These are phyloP conservation scores for Mycogone perniciosa DNA, from an alignment of 2,329 filamentous ascomycete genomes.

Conservation along the genomic window DNA sequence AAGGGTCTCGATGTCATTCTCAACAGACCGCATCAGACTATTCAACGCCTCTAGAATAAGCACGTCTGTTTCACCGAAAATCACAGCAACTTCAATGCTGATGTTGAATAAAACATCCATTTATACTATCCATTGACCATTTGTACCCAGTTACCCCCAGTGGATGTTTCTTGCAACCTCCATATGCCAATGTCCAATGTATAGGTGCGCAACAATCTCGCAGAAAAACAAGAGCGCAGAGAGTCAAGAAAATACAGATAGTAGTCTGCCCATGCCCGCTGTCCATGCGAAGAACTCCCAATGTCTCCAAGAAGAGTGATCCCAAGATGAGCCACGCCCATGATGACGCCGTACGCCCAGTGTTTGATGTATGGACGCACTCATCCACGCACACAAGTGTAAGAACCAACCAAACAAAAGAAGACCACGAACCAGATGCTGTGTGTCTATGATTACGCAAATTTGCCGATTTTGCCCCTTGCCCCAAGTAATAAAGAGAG, in stretches of 20 bases:
- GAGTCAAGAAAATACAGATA: constrained; percentile 1
- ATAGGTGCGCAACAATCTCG: neutral
- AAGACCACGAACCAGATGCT: neutral
- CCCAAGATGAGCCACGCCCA: constrained; percentile 5
- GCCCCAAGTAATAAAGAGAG: neutral
- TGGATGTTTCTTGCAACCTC: neutral
- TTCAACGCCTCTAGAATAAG: too few relatives aligned
- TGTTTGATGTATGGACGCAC: constrained; percentile 1
- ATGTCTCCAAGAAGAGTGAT: constrained; percentile 1
- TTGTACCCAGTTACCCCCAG: too few relatives aligned
- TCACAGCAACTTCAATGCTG: too few relatives aligned
- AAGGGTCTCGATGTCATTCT: too few relatives aligned
- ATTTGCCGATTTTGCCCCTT: neutral
- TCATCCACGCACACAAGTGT: neutral
- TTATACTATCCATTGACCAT: neutral
- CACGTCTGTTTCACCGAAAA: too few relatives aligned
- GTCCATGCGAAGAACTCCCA: constrained; percentile 8
- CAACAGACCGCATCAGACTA: too few relatives aligned
- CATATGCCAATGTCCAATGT: neutral
- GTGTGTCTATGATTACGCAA: constrained; percentile 1
- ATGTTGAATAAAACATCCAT: too few relatives aligned
- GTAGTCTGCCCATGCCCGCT: constrained; percentile 6
- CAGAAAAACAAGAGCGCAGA: neutral
- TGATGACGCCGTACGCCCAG: constrained; percentile 9
- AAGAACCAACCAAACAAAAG: neutral